Conservation (phyloP, 352 stramenopile genomes). For the Globisporangium sylvaticum region DNA sequence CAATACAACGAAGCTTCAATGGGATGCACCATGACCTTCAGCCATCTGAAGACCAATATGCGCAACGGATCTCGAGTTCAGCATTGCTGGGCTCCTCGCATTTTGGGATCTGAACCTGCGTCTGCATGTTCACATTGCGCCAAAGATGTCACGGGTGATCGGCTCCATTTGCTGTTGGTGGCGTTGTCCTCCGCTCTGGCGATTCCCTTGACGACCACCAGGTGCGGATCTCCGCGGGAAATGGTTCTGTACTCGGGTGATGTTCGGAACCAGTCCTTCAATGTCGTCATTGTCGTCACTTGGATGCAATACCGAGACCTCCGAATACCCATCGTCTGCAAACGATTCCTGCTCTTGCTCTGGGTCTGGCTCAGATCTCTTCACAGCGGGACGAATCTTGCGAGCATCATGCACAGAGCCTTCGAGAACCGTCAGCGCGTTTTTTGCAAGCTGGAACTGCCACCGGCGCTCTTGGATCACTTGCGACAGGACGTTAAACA, state of each 20-base stretch:
- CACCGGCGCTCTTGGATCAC: conserved; percentile 41
- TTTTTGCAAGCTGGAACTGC: conserved; percentile 27
- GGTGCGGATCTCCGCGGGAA: conserved; percentile 10
- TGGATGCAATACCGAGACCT: conserved; percentile 37
- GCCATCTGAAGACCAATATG: too few species aligned
- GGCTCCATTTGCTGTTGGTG: conserved; percentile 24
- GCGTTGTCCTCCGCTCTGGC: not conserved
- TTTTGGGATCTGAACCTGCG: not conserved
- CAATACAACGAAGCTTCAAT: too few species aligned
- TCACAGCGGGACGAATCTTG: not conserved
- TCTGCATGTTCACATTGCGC: conserved; percentile 9
- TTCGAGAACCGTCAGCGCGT: conserved; percentile 33
- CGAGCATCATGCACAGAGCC: conserved; percentile 19
- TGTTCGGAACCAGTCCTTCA: conserved; percentile 35
- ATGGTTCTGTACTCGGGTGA: conserved; percentile 15
- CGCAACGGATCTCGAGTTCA: too few species aligned
- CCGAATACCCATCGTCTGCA: conserved; percentile 10
- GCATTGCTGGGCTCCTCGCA: not conserved
- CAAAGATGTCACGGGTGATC: conserved; percentile 41
- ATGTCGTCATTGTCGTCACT: conserved; percentile 32
- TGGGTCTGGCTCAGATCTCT: conserved; percentile 22
- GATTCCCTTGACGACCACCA: not conserved
- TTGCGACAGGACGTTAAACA: conserved; percentile 47
- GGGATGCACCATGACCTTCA: too few species aligned
- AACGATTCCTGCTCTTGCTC: conserved; percentile 17